Evolutionary conservation across 1,139 yeast genomes (phyloP).

Genomic region (Scheffersomyces insectosa): DNA sequence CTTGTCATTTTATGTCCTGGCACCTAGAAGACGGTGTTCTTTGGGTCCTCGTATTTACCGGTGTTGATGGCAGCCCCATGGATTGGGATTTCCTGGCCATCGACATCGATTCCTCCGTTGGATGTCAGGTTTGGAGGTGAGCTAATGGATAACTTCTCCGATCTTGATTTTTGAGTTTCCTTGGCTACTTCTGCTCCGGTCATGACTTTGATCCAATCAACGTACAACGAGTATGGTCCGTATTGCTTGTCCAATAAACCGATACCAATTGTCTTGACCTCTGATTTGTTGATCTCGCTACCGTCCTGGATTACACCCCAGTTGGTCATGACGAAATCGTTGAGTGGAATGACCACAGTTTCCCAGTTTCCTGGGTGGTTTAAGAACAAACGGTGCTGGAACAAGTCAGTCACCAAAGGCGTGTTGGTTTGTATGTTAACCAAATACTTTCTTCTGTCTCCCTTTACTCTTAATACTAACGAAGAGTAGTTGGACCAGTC

Average conservation of each 20-base stretch:
- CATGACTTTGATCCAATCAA: conserved; percentile 75
- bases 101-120: conserved; percentile 2
- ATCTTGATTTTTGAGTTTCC: conserved; percentile 34
- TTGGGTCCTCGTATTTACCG: conserved; percentile 31
- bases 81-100: conserved; percentile 1
- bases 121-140: conserved; percentile 7
- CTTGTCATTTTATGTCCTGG: too few relatives aligned
- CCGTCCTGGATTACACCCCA: conserved; percentile 81
- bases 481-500: conserved; percentile 63
- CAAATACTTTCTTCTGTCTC: conserved; percentile 73
- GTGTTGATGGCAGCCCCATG: conserved; percentile 22
- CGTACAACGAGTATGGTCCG: conserved; percentile 70
- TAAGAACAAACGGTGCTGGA: conserved; percentile 77
- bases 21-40: conserved; percentile 30
- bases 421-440: conserved; percentile 82
- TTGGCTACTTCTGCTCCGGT: conserved; percentile 54
- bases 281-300: conserved; percentile 57
- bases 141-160: conserved; percentile 23
- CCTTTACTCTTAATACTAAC: conserved; percentile 69
- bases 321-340: conserved; percentile 79
- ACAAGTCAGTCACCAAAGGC: conserved; percentile 75
- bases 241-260: conserved; percentile 79
- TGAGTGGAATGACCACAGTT: conserved; percentile 72
- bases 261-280: conserved; percentile 73
- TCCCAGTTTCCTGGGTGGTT: conserved; percentile 83